Percentiles rank a stretch among this genome's conserved stretches.
phyloP scores from a whole-genome alignment of 2,329 filamentous ascomycete genomes.

The Atkinsonella hypoxylon region DNA sequence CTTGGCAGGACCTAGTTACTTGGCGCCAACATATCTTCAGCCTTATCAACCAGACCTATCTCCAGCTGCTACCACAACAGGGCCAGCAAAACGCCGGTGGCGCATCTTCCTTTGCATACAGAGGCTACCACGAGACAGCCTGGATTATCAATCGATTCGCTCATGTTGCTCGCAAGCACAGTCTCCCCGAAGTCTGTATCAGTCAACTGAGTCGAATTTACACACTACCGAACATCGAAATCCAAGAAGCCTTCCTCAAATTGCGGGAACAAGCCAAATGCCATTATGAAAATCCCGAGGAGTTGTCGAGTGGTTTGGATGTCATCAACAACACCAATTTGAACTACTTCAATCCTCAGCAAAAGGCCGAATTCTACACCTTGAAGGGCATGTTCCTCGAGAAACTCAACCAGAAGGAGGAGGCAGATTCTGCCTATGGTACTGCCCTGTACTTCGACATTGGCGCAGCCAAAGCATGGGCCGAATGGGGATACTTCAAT shows the following conservation, averaged over 20 bases:
- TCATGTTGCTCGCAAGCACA: conserved; percentile 94
- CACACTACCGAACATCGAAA: conserved; percentile 97
- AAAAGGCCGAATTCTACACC: conserved; percentile 98
- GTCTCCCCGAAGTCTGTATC: conserved; percentile 93
- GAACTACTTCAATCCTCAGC: conserved; percentile 90
- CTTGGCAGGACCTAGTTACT: conserved; percentile 98
- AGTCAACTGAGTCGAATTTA: conserved; percentile 96
- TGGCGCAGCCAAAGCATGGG: conserved; percentile 92
- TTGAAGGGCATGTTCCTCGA: conserved; percentile 99
- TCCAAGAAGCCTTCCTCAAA: conserved; percentile 97
- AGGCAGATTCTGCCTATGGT: conserved; percentile 88
- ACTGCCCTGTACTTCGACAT: conserved; percentile 95
- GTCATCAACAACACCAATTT: conserved; percentile 99
- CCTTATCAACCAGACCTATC: conserved; percentile 88
- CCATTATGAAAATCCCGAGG: conserved; percentile 90
- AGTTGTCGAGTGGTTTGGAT: conserved; percentile 84
- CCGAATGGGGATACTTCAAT: conserved; percentile 98
- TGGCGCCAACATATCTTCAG: conserved; percentile 99
- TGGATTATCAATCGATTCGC: conserved; percentile 99
- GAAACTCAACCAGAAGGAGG: conserved; percentile 79
- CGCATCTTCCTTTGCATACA: conserved; percentile 81
- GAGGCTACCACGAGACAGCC: conserved; percentile 95
- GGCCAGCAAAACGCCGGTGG: conserved; percentile 67
- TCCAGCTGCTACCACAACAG: conserved; percentile 69
- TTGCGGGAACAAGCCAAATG: conserved; percentile 97